Conservation (phyloP, 2,329 filamentous ascomycete species). For the Claviceps purpurea region DNA sequence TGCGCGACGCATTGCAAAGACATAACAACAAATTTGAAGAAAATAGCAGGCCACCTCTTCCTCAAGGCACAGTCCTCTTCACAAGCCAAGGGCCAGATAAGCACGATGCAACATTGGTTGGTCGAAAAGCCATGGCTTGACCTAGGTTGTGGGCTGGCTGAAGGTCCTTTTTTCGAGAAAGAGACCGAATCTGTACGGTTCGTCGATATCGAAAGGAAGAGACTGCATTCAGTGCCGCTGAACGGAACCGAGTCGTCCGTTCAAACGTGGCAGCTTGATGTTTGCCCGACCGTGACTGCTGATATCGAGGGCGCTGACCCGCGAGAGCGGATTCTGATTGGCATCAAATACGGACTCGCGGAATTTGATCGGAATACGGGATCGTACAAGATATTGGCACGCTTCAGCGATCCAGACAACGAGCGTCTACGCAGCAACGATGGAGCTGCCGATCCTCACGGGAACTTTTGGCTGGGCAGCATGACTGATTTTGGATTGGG, state of each 20-base stretch:
- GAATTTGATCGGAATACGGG: conserved; percentile 52
- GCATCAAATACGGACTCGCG: conserved; percentile 72
- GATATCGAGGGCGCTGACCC: conserved; percentile 58
- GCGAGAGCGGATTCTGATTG: conserved; percentile 56
- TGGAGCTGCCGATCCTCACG: conserved; percentile 65
- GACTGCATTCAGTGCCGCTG: conserved; percentile 59
- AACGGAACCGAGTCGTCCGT: conserved; percentile 47
- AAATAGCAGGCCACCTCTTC: neutral
- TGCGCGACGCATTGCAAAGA: neutral
- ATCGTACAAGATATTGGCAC: conserved; percentile 38
- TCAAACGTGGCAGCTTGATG: conserved; percentile 44
- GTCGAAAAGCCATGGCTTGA: conserved; percentile 41
- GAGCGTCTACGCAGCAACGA: conserved; percentile 62
- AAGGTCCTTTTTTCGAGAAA: conserved; percentile 62
- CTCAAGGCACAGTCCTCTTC: neutral
- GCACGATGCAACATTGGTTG: conserved; percentile 27
- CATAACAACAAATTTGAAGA: neutral
- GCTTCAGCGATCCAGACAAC: conserved; percentile 30
- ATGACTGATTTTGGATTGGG: conserved; percentile 63
- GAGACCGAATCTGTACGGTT: conserved; percentile 55
- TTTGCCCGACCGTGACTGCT: conserved; percentile 53
- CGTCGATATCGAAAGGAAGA: conserved; percentile 69
- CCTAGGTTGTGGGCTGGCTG: conserved; percentile 53
- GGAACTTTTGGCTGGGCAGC: conserved; percentile 71
- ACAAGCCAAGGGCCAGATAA: neutral